A percentile compares a stretch with the other conserved stretches of the same genome.
Evolutionary conservation across 78 protist species (phyloP).

Genomic region (Cavenderia fasciculata): DNA sequence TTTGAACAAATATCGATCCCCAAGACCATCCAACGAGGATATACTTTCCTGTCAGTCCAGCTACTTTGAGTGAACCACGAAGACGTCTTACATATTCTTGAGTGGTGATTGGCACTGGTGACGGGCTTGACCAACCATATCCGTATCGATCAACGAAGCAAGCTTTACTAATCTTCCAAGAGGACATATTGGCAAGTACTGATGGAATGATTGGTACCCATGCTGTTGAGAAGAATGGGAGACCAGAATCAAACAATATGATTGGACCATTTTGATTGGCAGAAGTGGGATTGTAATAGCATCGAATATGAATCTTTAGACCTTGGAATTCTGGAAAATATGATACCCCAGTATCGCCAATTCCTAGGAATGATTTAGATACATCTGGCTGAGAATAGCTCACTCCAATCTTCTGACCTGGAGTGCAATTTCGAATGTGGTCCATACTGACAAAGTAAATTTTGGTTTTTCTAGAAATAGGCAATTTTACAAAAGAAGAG

Average conservation of each 20-base stretch:
- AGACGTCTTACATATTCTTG: background rate
- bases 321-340: constrained; percentile 33
- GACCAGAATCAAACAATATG: constrained; percentile 15
- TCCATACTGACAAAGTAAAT: no score
- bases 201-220: no score
- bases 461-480: no score
- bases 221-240: constrained; percentile 32
- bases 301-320: constrained; percentile 34
- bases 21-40: constrained; percentile 14
- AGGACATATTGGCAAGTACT: no score
- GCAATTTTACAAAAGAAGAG: no score
- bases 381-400: no score
- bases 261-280: background rate
- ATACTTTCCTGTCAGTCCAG: background rate
- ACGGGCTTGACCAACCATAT: constrained; percentile 21
- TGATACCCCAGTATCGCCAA: constrained; percentile 6
- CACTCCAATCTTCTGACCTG: no score
- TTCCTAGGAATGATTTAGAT: no score
- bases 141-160: constrained; percentile 59
- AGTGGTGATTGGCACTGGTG: background rate
- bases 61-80: background rate
- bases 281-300: background rate
- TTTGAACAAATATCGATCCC: constrained; percentile 18
- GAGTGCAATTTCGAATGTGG: no score
- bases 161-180: background rate